These are phyloP conservation scores for Phascolomyces articulosus DNA, from an alignment of 371 early-diverging fungal genomes.

Conservation along the genomic window DNA sequence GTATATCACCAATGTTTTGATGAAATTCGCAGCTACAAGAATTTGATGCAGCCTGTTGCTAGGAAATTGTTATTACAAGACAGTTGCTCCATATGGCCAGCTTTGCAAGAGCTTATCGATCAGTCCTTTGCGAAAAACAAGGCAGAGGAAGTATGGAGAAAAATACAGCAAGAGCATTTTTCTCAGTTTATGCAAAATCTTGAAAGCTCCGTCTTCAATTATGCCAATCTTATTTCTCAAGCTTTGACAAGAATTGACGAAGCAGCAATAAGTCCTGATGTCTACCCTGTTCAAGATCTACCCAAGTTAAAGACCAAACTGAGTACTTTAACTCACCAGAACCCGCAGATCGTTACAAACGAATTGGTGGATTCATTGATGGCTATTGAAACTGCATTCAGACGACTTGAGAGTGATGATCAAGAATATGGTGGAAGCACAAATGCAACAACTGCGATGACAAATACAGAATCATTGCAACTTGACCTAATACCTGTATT, in stretches of 20 bases:
- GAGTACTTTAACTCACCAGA: background rate
- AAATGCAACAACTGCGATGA: background rate
- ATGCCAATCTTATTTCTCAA: constrained; percentile 5
- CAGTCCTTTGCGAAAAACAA: constrained; percentile 5
- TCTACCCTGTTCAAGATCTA: background rate
- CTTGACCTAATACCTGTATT: background rate
- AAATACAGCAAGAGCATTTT: constrained; percentile 1
- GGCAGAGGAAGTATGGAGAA: constrained; percentile 3
- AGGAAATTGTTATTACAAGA: constrained; percentile 15
- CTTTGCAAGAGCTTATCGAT: constrained; percentile 1
- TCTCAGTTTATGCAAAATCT: constrained; percentile 16
- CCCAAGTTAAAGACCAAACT: background rate
- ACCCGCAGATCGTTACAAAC: background rate
- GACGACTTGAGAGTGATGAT: constrained; percentile 5
- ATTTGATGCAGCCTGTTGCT: constrained; percentile 5
- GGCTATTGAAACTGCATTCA: constrained; percentile 7
- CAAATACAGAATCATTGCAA: background rate
- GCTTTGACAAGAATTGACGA: background rate
- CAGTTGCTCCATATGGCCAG: constrained; percentile 8
- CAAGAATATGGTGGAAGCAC: constrained; percentile 5
- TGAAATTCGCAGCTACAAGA: constrained; percentile 8
- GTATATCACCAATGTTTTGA: constrained; percentile 16
- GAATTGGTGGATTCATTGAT: constrained; percentile 9
- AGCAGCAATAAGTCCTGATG: background rate
- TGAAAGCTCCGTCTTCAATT: constrained; percentile 14